Conservation (phyloP, 306 rosid species). For the Rosa lucieae region DNA sequence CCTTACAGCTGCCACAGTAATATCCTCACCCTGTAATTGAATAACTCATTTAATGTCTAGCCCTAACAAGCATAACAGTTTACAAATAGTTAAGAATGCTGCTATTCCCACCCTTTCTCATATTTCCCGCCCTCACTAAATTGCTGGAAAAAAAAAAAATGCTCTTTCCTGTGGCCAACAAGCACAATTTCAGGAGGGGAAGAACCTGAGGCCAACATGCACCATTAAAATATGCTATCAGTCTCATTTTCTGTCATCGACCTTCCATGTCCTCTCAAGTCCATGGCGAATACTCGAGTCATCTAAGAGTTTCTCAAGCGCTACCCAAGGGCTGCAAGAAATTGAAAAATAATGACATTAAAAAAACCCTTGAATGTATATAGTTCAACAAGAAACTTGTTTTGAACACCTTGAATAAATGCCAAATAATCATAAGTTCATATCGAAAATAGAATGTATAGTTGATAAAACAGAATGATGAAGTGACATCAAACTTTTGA, state of each 20-base stretch:
- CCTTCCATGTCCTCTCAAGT: too few species aligned
- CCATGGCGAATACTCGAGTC: too few species aligned
- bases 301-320: too few species aligned
- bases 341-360: too few species aligned
- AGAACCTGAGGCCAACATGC: too few species aligned
- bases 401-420: conserved; percentile 69
- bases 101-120: background rate
- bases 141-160: background rate
- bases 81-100: background rate
- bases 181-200: too few species aligned
- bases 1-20: conserved; percentile 64
- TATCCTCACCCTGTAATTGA: conserved; percentile 69
- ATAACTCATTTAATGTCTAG: conserved; percentile 25
- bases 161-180: background rate
- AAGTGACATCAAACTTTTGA: background rate
- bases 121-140: background rate
- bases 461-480: background rate
- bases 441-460: conserved; percentile 22
- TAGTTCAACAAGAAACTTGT: conserved; percentile 39
- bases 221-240: too few species aligned
- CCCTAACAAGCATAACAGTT: background rate
- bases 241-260: too few species aligned
- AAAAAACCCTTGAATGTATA: too few species aligned
- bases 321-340: too few species aligned
- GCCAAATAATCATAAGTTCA: background rate